phyloP scores from a whole-genome alignment of 1,284 basidiomycete species.

The Entoloma clypeatum region DNA sequence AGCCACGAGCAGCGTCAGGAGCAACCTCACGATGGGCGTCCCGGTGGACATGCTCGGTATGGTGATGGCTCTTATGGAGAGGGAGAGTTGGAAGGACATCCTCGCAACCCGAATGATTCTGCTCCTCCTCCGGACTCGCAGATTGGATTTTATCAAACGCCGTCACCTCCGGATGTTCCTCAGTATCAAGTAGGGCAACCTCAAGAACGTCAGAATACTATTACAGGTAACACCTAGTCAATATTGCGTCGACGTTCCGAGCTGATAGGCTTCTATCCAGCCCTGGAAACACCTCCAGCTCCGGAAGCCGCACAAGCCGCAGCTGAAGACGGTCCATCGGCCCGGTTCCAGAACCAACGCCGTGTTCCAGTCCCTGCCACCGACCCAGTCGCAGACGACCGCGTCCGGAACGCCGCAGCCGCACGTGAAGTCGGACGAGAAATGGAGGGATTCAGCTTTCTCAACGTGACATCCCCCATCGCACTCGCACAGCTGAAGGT shows the following conservation, averaged over 20 bases:
- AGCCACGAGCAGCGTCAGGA: slow-evolving; percentile 4
- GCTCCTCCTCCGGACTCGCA: slow-evolving; percentile 1
- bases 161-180: slow-evolving; percentile 10
- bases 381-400: slow-evolving; percentile 37
- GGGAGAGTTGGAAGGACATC: slow-evolving; percentile 26
- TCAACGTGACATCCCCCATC: slow-evolving; percentile 27
- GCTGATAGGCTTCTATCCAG: background rate
- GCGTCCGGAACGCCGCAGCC: slow-evolving; percentile 55
- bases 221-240: background rate
- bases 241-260: background rate
- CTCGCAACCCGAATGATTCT: slow-evolving; percentile 10
- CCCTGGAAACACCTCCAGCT: background rate
- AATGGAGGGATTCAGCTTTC: slow-evolving; percentile 52
- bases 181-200: slow-evolving; percentile 11
- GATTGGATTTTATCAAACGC: background rate
- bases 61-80: slow-evolving; percentile 34
- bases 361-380: slow-evolving; percentile 35
- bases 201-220: slow-evolving; percentile 4
- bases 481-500: too few species aligned
- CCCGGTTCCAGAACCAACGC: slow-evolving; percentile 21
- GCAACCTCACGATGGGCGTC: slow-evolving; percentile 11
- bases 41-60: slow-evolving; percentile 36
- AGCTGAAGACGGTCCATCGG: slow-evolving; percentile 7
- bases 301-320: background rate
- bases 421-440: slow-evolving; percentile 65